These are phyloP conservation scores for Hansfordia pulvinata DNA, from an alignment of 2,329 filamentous ascomycete species.

Conservation along the genomic window DNA sequence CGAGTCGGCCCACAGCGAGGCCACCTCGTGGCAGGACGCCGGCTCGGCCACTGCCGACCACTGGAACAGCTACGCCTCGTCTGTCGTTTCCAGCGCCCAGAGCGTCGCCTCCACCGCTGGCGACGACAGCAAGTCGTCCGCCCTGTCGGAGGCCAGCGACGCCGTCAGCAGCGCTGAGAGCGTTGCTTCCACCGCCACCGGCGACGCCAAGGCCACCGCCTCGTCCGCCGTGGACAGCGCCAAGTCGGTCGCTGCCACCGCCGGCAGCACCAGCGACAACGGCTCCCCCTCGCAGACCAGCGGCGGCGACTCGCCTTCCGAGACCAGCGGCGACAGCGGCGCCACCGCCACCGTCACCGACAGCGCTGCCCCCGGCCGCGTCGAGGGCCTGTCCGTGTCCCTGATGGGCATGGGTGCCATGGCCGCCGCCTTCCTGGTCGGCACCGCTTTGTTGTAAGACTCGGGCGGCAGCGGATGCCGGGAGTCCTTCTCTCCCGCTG, in stretches of 20 bases:
- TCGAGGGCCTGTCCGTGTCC: conserved; percentile 5
- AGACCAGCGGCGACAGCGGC: conserved; percentile 1
- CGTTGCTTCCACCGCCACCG: conserved; percentile 10
- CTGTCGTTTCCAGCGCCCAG: conserved; percentile 3
- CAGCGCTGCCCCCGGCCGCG: conserved; percentile 4
- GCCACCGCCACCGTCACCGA: not conserved
- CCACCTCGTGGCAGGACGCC: conserved; percentile 5
- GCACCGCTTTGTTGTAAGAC: conserved; percentile 8
- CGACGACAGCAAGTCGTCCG: conserved; percentile 5
- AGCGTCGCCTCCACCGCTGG: conserved; percentile 4
- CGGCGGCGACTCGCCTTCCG: not conserved
- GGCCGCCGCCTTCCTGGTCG: conserved; percentile 6
- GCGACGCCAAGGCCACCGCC: conserved; percentile 4
- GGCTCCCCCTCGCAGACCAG: conserved; percentile 2
- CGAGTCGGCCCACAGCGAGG: no score
- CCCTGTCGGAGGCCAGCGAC: conserved; percentile 6
- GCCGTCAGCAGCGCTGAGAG: conserved; percentile 8
- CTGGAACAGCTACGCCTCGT: conserved; percentile 4
- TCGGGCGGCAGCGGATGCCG: no score
- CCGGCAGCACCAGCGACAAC: conserved; percentile 3
- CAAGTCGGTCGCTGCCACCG: conserved; percentile 2
- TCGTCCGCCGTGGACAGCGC: conserved; percentile 6
- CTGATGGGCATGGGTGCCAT: conserved; percentile 7
- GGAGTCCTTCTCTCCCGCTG: no score
- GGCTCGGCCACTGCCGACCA: conserved; percentile 6